Conservation (phyloP, 176 grass and related monocot genomes). For the Dendrocalamus sinicus region DNA sequence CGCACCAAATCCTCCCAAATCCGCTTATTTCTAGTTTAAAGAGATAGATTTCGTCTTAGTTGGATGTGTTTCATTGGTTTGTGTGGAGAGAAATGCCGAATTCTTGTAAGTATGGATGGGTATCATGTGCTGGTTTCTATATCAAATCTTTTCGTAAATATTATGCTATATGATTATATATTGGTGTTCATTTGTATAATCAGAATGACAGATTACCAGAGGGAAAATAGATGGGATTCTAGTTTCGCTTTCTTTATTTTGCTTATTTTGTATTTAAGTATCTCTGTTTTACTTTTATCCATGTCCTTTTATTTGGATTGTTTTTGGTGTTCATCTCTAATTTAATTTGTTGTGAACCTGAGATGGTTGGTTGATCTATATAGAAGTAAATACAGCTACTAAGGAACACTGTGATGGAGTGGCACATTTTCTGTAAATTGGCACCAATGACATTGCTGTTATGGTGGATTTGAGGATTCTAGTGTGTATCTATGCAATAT, state of each 20-base stretch:
- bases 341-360: no score
- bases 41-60: neutral
- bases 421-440: neutral
- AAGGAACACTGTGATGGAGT: no score
- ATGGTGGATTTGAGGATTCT: neutral
- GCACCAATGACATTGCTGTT: neutral
- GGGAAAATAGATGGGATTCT: no score
- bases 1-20: neutral
- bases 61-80: neutral
- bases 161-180: no score
- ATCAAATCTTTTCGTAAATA: neutral
- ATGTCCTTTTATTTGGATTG: no score
- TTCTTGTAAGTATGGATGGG: neutral
- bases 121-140: neutral
- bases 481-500: neutral
- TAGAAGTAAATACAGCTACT: neutral
- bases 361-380: neutral
- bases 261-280: no score
- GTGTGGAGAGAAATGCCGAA: neutral
- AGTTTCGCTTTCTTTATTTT: no score
- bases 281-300: no score
- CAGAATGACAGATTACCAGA: no score
- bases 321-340: no score
- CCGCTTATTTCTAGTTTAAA: neutral
- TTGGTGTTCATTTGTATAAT: no score